A percentile compares a stretch with the other conserved stretches of the same genome.
These are phyloP conservation scores for Xylariomycetidae sp. DNA, from an alignment of 2,329 filamentous ascomycete genomes.

Conservation along the genomic window DNA sequence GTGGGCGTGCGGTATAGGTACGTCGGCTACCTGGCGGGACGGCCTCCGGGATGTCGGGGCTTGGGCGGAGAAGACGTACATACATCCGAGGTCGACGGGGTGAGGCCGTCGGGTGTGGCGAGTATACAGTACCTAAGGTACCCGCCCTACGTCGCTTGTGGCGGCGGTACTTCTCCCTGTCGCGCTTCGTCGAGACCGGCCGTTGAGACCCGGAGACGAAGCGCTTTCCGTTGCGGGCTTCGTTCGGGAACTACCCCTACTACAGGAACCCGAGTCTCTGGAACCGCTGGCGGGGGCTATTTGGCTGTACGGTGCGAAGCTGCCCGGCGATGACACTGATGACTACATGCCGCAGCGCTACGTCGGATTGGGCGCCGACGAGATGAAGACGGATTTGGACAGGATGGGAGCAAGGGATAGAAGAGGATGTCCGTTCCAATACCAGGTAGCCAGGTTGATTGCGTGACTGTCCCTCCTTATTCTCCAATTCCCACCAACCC, in stretches of 20 bases:
- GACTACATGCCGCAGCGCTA: slow-evolving; percentile 44
- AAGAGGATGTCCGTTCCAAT: slow-evolving; percentile 25
- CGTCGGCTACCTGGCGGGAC: slow-evolving; percentile 38
- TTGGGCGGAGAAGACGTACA: slow-evolving; percentile 41
- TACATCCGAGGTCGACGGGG: slow-evolving; percentile 56
- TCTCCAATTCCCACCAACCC: too few species aligned
- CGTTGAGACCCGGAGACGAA: slow-evolving; percentile 48
- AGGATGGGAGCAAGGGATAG: slow-evolving; percentile 26
- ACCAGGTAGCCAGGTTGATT: too few species aligned
- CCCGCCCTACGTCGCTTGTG: slow-evolving; percentile 48
- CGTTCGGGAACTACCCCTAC: slow-evolving; percentile 59
- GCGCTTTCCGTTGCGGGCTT: slow-evolving; percentile 38
- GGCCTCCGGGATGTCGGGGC: slow-evolving; percentile 43
- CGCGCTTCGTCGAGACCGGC: slow-evolving; percentile 41
- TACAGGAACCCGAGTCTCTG: slow-evolving; percentile 55
- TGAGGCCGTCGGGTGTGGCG: too few species aligned
- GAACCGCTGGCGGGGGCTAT: slow-evolving; percentile 54
- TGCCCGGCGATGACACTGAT: slow-evolving; percentile 38
- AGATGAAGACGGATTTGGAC: slow-evolving; percentile 35
- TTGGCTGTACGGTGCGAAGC: slow-evolving; percentile 35
- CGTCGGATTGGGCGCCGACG: slow-evolving; percentile 45
- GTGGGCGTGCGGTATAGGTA: slow-evolving; percentile 58
- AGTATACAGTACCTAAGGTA: too few species aligned
- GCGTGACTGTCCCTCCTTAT: too few species aligned
- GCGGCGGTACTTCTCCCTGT: slow-evolving; percentile 53